These are phyloP conservation scores for Forsythia viridissima DNA, from an alignment of 257 asterid genomes.

Conservation along the genomic window DNA sequence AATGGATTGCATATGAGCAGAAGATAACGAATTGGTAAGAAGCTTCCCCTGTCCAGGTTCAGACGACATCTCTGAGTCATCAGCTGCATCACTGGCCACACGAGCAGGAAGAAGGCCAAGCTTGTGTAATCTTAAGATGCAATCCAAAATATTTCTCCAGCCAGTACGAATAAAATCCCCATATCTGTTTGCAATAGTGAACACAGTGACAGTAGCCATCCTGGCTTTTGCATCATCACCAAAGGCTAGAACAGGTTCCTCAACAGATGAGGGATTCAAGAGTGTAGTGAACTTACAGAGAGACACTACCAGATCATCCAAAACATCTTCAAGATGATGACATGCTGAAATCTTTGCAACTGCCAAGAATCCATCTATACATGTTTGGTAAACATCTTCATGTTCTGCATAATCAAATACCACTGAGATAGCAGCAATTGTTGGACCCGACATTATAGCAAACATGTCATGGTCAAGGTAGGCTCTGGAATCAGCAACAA, in stretches of 20 bases:
- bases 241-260: conserved; percentile 92
- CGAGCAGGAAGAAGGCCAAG: conserved; percentile 98
- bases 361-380: conserved; percentile 94
- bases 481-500: conserved; percentile 78
- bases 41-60: conserved; percentile 90
- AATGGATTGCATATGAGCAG: conserved; percentile 72
- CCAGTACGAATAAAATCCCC: conserved; percentile 93
- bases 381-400: conserved; percentile 90
- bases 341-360: conserved; percentile 95
- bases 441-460: conserved; percentile 98
- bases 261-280: conserved; percentile 79
- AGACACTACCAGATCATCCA: conserved; percentile 95
- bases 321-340: conserved; percentile 90
- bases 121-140: conserved; percentile 88
- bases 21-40: conserved; percentile 65
- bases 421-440: conserved; percentile 95
- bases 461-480: conserved; percentile 96
- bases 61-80: conserved; percentile 77
- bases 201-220: conserved; percentile 93
- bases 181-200: conserved; percentile 83
- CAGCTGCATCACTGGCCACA: conserved; percentile 96
- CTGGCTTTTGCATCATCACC: conserved; percentile 96
- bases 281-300: conserved; percentile 91
- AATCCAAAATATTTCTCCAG: conserved; percentile 93
- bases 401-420: conserved; percentile 95